Percentiles rank a stretch among this genome's conserved stretches.
Conservation (phyloP, 2,329 filamentous ascomycete species). For the Davidsoniella virescens region DNA sequence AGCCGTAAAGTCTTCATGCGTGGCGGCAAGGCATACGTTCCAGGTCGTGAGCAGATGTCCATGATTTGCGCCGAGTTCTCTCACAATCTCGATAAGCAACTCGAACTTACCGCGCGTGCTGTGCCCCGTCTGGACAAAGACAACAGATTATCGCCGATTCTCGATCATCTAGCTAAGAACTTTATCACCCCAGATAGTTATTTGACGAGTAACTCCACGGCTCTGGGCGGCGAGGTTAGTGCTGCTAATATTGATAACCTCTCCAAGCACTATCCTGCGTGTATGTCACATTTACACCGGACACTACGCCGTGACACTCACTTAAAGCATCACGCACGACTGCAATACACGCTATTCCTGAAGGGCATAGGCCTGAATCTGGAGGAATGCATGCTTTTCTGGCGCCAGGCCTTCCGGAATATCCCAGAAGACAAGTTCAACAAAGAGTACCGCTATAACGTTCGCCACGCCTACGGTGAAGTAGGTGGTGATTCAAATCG, state of each 20-base stretch:
- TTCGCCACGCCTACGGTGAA: conserved; percentile 88
- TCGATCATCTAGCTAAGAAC: conserved; percentile 75
- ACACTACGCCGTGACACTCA: conserved; percentile 76
- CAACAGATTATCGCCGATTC: conserved; percentile 59
- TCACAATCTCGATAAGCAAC: conserved; percentile 56
- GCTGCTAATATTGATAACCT: conserved; percentile 67
- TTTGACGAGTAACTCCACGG: conserved; percentile 47
- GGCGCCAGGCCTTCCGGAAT: conserved; percentile 71
- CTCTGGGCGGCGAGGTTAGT: conserved; percentile 54
- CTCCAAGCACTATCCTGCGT: conserved; percentile 70
- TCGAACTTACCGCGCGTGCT: conserved; percentile 84
- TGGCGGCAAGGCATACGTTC: conserved; percentile 79
- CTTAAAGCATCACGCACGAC: conserved; percentile 79
- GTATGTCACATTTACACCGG: conserved; percentile 84
- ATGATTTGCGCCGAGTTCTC: conserved; percentile 85
- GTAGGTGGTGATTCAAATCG: conserved; percentile 86
- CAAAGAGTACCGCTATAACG: conserved; percentile 94
- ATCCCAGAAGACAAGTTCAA: conserved; percentile 90
- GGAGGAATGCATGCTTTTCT: conserved; percentile 86
- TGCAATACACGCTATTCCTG: conserved; percentile 92
- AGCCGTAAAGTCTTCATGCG: conserved; percentile 58
- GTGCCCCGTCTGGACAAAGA: conserved; percentile 90
- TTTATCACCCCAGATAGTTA: conserved; percentile 82
- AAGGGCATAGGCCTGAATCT: conserved; percentile 86
- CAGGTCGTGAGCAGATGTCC: conserved; percentile 68